Conservation (phyloP, 176 grass and related monocot species). For the Zizania latifolia region DNA sequence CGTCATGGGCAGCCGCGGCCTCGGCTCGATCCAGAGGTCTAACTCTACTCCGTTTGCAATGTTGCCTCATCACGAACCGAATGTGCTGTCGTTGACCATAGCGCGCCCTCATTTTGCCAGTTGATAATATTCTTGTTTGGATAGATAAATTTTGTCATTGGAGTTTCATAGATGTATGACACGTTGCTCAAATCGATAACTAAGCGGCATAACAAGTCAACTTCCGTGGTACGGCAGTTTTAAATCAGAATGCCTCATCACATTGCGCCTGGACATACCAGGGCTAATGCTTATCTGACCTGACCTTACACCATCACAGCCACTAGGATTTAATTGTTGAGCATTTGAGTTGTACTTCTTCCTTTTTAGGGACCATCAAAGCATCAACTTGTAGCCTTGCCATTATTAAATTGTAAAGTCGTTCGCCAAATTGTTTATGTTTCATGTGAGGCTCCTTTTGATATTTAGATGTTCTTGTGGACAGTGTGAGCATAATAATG, state of each 20-base stretch:
- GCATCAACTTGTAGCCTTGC: background rate
- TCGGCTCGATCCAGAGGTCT: slow-evolving; percentile 76
- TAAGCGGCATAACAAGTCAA: background rate
- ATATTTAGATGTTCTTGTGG: background rate
- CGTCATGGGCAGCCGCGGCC: slow-evolving; percentile 85
- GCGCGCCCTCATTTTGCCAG: background rate
- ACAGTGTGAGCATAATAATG: background rate
- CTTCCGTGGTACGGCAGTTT: background rate
- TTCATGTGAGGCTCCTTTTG: slow-evolving; percentile 5
- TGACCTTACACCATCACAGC: background rate
- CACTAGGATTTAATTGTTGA: background rate
- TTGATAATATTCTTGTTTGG: background rate
- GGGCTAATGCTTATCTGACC: background rate
- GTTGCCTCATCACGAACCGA: background rate
- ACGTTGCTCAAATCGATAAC: background rate
- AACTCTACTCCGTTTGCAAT: background rate
- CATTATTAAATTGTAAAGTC: background rate
- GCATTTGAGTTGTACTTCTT: background rate
- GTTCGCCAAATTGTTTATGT: background rate
- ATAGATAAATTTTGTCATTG: background rate
- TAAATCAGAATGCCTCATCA: background rate
- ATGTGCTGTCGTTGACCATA: background rate
- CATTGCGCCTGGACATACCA: background rate
- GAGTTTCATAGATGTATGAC: background rate
- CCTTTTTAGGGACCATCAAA: background rate